Conservation (phyloP, 2,329 filamentous ascomycete genomes). For the Hymenoscyphus repandus region DNA sequence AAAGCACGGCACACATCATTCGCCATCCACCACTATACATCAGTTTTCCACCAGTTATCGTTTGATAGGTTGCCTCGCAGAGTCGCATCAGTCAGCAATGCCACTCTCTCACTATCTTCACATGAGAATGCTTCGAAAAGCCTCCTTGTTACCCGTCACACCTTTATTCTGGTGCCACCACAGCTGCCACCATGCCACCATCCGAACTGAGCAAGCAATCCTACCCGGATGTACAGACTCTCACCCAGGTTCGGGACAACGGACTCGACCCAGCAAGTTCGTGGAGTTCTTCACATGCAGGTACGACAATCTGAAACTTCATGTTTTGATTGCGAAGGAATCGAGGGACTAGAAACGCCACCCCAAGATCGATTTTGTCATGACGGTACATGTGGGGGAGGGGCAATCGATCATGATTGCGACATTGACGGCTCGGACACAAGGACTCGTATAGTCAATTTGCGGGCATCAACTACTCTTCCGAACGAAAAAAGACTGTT, state of each 20-base stretch:
- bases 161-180: too few species aligned
- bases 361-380: neutral
- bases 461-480: too few species aligned
- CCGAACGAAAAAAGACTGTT: too few species aligned
- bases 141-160: neutral
- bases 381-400: neutral
- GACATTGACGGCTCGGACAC: neutral
- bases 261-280: neutral
- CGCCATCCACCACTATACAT: too few species aligned
- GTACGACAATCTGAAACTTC: slow-evolving; percentile 4
- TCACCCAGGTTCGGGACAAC: neutral
- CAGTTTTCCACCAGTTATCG: too few species aligned
- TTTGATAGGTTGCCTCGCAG: neutral
- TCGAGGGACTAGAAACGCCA: neutral
- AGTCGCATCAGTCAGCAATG: slow-evolving; percentile 1
- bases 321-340: slow-evolving; percentile 4
- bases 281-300: neutral
- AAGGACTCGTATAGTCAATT: too few species aligned
- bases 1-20: neutral
- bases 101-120: neutral
- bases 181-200: too few species aligned
- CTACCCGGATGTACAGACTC: too few species aligned
- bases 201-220: too few species aligned
- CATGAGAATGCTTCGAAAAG: neutral
- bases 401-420: neutral